Evolutionary conservation across 1,139 yeast genomes (phyloP).

Genomic region (Yamadazyma atlantica): DNA sequence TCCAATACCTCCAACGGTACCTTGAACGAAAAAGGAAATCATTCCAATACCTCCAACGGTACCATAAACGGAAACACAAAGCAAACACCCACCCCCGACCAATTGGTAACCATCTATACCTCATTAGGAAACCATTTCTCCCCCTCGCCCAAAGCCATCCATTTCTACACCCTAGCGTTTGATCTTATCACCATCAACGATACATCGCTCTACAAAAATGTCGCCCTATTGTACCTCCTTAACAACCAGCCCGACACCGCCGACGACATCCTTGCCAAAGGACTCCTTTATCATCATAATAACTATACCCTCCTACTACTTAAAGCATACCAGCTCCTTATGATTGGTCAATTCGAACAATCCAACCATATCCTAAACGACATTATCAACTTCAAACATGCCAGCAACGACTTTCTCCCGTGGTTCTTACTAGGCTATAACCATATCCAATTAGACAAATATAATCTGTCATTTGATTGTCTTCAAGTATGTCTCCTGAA

Average conservation of each 20-base stretch:
- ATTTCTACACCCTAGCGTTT: neutral
- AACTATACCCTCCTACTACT: neutral
- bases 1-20: too few species aligned
- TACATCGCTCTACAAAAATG: neutral
- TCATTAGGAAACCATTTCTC: neutral
- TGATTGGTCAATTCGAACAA: neutral
- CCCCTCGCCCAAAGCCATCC: neutral
- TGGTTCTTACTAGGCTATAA: constrained; percentile 60
- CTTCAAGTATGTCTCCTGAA: constrained; percentile 57
- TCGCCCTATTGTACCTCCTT: neutral
- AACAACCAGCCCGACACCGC: neutral
- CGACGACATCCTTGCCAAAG: neutral
- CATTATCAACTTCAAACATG: constrained; percentile 10
- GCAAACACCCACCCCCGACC: neutral
- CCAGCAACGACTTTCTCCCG: constrained; percentile 48
- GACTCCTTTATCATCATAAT: constrained; percentile 2
- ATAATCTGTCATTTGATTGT: constrained; percentile 55
- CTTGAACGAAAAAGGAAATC: too few species aligned
- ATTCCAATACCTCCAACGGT: too few species aligned
- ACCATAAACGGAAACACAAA: too few species aligned
- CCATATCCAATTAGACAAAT: constrained; percentile 44
- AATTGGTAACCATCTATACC: neutral
- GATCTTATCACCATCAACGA: neutral
- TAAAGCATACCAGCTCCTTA: neutral
- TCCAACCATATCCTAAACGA: constrained; percentile 5